These are phyloP conservation scores for Solanum hybrid DNA, from an alignment of 305 asterid genomes.

Conservation along the genomic window DNA sequence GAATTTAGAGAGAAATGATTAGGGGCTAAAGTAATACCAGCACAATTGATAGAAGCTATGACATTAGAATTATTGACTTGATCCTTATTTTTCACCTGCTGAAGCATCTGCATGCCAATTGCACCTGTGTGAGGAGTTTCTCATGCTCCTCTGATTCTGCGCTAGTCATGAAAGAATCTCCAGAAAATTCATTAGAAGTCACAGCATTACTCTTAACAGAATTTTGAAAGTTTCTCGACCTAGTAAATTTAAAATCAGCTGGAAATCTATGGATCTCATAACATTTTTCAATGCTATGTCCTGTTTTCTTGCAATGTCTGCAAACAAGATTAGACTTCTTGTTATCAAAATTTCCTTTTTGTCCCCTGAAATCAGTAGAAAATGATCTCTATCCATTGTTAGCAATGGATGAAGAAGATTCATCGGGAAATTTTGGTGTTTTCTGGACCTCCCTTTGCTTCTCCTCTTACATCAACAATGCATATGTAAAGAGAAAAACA, in stretches of 20 bases:
- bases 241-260: not conserved
- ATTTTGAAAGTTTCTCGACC: not conserved
- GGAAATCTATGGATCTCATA: not conserved
- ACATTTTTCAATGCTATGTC: not conserved
- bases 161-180: not conserved
- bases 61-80: not conserved
- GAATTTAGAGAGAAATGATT: not conserved
- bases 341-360: too few species aligned
- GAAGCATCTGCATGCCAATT: not conserved
- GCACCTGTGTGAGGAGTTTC: not conserved
- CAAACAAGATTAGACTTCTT: not conserved
- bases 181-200: not conserved
- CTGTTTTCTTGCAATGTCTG: not conserved
- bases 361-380: too few species aligned
- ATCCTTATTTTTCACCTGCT: not conserved
- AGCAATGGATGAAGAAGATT: too few species aligned
- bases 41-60: not conserved
- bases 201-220: not conserved
- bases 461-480: too few species aligned
- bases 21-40: not conserved
- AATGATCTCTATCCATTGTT: too few species aligned
- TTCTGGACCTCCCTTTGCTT: too few species aligned
- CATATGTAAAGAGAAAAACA: too few species aligned
- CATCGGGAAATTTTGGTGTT: too few species aligned
- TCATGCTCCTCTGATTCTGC: not conserved